Percentiles rank a stretch among this genome's conserved stretches.
Conservation (phyloP, 495 filamentous ascomycete species). For the Endocarpon pusillum region DNA sequence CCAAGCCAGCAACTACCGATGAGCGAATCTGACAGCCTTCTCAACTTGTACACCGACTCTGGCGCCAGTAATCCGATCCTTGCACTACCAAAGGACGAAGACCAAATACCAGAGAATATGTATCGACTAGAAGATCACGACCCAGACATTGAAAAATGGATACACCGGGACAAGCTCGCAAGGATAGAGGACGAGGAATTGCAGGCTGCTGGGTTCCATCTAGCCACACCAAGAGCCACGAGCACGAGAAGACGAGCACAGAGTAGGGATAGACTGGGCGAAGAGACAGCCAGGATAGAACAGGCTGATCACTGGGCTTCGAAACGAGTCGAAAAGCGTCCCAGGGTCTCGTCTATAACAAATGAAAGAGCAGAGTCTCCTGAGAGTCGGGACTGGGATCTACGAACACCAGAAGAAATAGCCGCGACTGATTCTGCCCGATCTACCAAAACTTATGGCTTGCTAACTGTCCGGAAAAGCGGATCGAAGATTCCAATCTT, state of each 20-base stretch:
- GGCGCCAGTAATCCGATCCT: too few relatives aligned
- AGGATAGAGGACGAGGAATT: constrained; percentile 86
- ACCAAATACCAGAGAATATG: too few relatives aligned
- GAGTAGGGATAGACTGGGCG: constrained; percentile 18
- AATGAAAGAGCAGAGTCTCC: constrained; percentile 19
- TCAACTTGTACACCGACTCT: constrained; percentile 41
- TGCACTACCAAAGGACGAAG: too few relatives aligned
- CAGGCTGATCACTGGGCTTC: constrained; percentile 23
- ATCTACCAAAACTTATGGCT: constrained; percentile 27
- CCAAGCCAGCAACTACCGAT: too few relatives aligned
- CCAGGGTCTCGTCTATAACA: constrained; percentile 27
- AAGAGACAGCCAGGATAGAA: constrained; percentile 18
- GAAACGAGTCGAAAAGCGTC: constrained; percentile 23
- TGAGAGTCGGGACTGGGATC: constrained; percentile 42
- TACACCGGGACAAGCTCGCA: constrained; percentile 88
- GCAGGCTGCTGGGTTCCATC: constrained; percentile 64
- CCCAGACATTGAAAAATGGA: constrained; percentile 49
- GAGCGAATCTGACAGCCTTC: constrained; percentile 38
- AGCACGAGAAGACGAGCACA: constrained; percentile 41
- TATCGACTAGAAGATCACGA: too few relatives aligned
- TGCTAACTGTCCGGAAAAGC: constrained; percentile 30
- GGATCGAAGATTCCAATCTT: constrained; percentile 73
- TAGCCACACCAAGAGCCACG: constrained; percentile 39
- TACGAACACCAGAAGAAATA: constrained; percentile 66
- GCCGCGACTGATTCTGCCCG: constrained; percentile 37